phyloP scores from a whole-genome alignment of 2,329 filamentous ascomycete genomes.

The Pyrenochaeta sp. region DNA sequence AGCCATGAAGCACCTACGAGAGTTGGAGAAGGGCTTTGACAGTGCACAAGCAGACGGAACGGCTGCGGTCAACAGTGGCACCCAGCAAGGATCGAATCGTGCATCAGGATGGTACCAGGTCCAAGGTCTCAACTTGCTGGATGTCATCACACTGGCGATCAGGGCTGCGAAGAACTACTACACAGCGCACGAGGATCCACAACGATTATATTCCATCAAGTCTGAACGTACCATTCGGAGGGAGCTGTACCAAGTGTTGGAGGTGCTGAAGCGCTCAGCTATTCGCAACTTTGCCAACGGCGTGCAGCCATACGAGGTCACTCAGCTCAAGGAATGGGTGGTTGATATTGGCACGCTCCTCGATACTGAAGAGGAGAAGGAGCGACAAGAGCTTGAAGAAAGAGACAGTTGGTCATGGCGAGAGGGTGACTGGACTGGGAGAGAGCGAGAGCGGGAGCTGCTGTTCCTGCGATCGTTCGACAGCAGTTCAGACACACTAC shows the following conservation, averaged over 20 bases:
- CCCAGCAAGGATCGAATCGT: constrained; percentile 32
- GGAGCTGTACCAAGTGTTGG: constrained; percentile 85
- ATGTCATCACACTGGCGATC: constrained; percentile 94
- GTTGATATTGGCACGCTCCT: constrained; percentile 79
- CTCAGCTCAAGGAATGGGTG: constrained; percentile 82
- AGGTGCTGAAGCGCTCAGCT: constrained; percentile 91
- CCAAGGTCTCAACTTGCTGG: constrained; percentile 89
- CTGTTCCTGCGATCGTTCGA: constrained; percentile 83
- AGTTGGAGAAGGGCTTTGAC: constrained; percentile 57
- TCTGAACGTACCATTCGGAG: constrained; percentile 84
- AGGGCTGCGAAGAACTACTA: constrained; percentile 96
- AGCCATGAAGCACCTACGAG: constrained; percentile 72
- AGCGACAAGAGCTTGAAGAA: constrained; percentile 76
- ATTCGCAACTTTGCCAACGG: constrained; percentile 86
- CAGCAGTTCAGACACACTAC: constrained; percentile 65
- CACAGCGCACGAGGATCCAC: constrained; percentile 86
- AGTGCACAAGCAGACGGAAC: constrained; percentile 10
- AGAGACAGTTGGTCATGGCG: constrained; percentile 83
- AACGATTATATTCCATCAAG: constrained; percentile 85
- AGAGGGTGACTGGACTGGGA: constrained; percentile 74
- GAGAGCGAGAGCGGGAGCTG: constrained; percentile 79
- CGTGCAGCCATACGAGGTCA: constrained; percentile 78
- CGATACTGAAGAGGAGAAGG: constrained; percentile 77
- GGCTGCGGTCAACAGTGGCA: constrained; percentile 15
- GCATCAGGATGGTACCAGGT: constrained; percentile 81